Evolutionary conservation across 2,329 filamentous ascomycete genomes (phyloP).

Genomic region (Fusarium concolor): DNA sequence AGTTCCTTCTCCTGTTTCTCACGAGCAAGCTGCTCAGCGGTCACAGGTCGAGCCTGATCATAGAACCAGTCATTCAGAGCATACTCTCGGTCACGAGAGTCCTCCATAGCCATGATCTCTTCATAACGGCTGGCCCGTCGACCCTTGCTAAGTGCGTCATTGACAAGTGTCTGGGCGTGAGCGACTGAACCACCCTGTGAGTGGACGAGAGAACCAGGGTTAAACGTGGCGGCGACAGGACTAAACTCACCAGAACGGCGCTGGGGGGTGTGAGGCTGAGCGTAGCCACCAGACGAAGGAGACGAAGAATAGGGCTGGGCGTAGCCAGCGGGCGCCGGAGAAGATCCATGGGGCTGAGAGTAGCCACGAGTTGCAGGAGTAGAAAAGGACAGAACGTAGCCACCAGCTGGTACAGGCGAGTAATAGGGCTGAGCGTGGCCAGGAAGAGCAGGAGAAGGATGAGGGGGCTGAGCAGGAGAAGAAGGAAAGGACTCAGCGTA

Average conservation of each 20-base stretch:
- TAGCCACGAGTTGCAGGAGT: too few species aligned
- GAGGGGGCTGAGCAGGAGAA: too few species aligned
- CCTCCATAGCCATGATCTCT: not conserved
- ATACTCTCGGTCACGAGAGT: not conserved
- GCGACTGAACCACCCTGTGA: not conserved
- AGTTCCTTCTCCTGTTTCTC: conserved; percentile 3
- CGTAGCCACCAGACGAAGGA: too few species aligned
- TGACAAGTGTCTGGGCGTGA: not conserved
- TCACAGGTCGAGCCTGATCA: not conserved
- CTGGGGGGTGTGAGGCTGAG: not conserved
- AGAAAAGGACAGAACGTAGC: too few species aligned
- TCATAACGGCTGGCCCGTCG: not conserved
- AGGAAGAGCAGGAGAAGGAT: too few species aligned
- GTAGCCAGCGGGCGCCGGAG: too few species aligned
- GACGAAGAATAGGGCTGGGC: too few species aligned
- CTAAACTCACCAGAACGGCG: not conserved
- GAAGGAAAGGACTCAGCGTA: too few species aligned
- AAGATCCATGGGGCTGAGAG: too few species aligned
- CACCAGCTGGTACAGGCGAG: too few species aligned
- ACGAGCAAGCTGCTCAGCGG: not conserved
- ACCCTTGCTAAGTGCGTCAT: not conserved
- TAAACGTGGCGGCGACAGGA: not conserved
- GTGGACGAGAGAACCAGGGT: not conserved
- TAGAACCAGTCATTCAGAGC: not conserved
- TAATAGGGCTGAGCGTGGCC: too few species aligned